Base-by-base conservation (phyloP, 495 filamentous ascomycete genomes). In the Peziza echinospora region DNA sequence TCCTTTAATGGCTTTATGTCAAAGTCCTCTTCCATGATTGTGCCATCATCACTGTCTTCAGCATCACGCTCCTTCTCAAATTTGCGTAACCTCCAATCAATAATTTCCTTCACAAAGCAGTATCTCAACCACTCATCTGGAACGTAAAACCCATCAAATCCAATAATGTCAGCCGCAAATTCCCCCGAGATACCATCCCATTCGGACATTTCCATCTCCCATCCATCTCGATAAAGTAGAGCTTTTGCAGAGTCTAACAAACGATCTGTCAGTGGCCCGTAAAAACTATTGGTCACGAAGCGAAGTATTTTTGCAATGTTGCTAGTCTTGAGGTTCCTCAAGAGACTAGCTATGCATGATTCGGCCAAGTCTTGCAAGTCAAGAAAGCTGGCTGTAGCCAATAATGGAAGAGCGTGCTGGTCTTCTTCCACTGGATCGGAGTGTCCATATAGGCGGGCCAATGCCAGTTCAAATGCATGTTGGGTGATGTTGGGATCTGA, bases 101-200 rank as follows among this genome's bases (percentile, higher is more conserved):
- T 59, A 9, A 76, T 60, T 13, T 65, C 62, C 51, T 70, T 72
- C 5, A 70, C 63, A 24, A 76, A 65, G 28, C 66, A 62, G 66
- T 73, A 76, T 44, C 72, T 62, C 48, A 70, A 61, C 70, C 72
- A 76, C 54, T 76, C 72, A 24, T 64, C 69, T 16, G 67, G 62
- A 28, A 75, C 64, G 54, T 68, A 76, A 52, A 76, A 76, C 22
- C 71, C 71, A 54, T 76, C 72, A n/a, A 67, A 69, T 10, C 71
- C 72, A 49, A 75, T 65, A 11, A 76, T 67, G 44, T 75, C 71
- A 13, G 70, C 63, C 19, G 70, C 64, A 45, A 74, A 60, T 48
- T 76, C 72, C 2, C 67, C 68, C 21, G 69, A 67, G 11, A 76
- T 71, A 24, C 65, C 68, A 43, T 76, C 73, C 72, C 72, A 76